Base-by-base conservation (phyloP, 768 basidiomycete species). In the Serendipita sp. region DNA sequence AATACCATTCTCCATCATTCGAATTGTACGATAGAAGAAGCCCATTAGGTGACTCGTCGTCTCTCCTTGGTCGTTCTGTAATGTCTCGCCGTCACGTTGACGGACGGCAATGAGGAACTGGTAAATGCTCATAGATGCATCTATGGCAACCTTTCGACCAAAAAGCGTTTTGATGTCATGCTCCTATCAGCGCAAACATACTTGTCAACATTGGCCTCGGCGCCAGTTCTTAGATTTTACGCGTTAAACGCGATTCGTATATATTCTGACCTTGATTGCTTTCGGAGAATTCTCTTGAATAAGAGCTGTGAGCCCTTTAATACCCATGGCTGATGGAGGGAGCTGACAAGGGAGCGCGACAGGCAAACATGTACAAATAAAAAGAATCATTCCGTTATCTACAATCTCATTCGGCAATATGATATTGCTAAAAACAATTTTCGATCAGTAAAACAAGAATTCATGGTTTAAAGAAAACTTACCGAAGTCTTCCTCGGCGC, bases 21-120 rank as follows among this genome's bases (percentile, higher is more conserved):
- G 81, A 64, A 99, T 90, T 0, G 96, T 99, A 42, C 94, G 81
- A 70, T 97, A 97, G 76, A 99, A 99, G 73, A 98, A 88, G 0
- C 96, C 96, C 93, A 98, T 97, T 11, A 99, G 77, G 74, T 99
- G 95, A 75, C 92, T 82, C 1, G 96, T 99, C 2, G 92, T 96
- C 71, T 99, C 96, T 17, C 96, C 96, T 0, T 86, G 84, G n/a
- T 98, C 95, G 70, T 97, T 97, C 68, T 87, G 95, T 67, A 99
- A 81, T 79, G 94, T 82, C 73, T 98, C 92, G 20, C 96, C 96
- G 71, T 98, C 96, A 71, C 84, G 86, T 73, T 95, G 93, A 31
- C 96, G 81, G 11, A 98, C 96, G 20, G 96, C 96, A 64, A 99
- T 98, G 64, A 99, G 82, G 74, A 99, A 99, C 71, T 95, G 92